Conservation (phyloP, 371 early-diverging fungal genomes). For the Mucor plumbeus region DNA sequence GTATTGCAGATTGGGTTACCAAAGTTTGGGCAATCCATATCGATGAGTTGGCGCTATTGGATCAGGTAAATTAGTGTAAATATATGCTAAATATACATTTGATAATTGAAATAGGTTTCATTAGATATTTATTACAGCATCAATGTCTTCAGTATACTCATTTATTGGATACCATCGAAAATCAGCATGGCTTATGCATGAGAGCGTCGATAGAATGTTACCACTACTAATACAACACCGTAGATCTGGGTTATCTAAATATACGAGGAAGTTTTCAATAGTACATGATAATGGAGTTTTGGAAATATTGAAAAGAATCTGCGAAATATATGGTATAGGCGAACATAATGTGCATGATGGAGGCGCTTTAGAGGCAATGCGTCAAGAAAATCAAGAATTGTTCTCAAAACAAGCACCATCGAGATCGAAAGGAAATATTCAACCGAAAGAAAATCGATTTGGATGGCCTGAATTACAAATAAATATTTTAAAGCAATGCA, state of each 20-base stretch:
- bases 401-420: neutral
- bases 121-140: constrained; percentile 65
- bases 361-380: constrained; percentile 24
- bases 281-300: constrained; percentile 65
- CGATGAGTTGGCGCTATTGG: constrained; percentile 60
- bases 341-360: constrained; percentile 40
- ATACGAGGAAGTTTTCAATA: neutral
- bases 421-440: neutral
- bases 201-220: constrained; percentile 67
- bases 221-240: constrained; percentile 61
- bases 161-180: constrained; percentile 73
- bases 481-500: constrained; percentile 75
- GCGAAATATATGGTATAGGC: constrained; percentile 74
- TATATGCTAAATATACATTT: neutral
- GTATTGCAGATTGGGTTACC: constrained; percentile 70
- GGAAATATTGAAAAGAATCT: constrained; percentile 67
- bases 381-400: constrained; percentile 4
- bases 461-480: constrained; percentile 87
- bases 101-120: constrained; percentile 15
- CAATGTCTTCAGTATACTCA: constrained; percentile 69
- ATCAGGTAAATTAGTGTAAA: constrained; percentile 50
- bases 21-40: constrained; percentile 56
- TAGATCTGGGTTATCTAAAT: constrained; percentile 28
- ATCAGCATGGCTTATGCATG: constrained; percentile 79
- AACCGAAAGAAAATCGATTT: constrained; percentile 25